A percentile compares a stretch with the other conserved stretches of the same genome.
Conservation (phyloP, 2,329 filamentous ascomycete genomes). For the Colletotrichum agaves region DNA sequence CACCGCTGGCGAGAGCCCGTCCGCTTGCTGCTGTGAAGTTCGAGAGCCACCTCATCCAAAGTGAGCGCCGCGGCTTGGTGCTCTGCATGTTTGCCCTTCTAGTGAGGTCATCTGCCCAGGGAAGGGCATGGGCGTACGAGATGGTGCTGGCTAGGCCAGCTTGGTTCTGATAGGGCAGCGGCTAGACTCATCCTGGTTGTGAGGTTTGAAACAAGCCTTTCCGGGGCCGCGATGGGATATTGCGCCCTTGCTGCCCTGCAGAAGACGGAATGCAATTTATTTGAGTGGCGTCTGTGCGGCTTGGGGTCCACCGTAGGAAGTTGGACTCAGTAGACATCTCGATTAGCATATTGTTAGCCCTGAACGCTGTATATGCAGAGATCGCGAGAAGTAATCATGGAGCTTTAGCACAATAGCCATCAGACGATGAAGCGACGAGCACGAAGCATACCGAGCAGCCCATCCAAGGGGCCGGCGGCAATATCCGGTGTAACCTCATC, state of each 20-base stretch:
- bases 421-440: background rate
- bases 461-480: background rate
- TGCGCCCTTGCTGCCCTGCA: conserved; percentile 11
- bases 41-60: background rate
- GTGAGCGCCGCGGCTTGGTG: background rate
- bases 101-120: conserved; percentile 33
- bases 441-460: background rate
- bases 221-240: conserved; percentile 9
- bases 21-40: background rate
- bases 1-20: conserved; percentile 13
- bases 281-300: background rate
- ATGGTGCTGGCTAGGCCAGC: background rate
- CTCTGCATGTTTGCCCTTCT: background rate
- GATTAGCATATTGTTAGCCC: conserved; percentile 25
- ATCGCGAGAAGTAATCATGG: background rate
- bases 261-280: background rate
- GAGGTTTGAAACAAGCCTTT: conserved; percentile 37
- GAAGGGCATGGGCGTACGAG: conserved; percentile 7
- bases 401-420: conserved; percentile 2
- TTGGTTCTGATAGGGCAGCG: conserved; percentile 19
- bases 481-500: background rate
- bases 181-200: background rate
- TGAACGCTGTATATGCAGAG: conserved; percentile 8
- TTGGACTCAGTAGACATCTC: background rate
- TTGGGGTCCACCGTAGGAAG: background rate